phyloP scores from a whole-genome alignment of 2,329 filamentous ascomycete species.

The Fusarium abutilonis region DNA sequence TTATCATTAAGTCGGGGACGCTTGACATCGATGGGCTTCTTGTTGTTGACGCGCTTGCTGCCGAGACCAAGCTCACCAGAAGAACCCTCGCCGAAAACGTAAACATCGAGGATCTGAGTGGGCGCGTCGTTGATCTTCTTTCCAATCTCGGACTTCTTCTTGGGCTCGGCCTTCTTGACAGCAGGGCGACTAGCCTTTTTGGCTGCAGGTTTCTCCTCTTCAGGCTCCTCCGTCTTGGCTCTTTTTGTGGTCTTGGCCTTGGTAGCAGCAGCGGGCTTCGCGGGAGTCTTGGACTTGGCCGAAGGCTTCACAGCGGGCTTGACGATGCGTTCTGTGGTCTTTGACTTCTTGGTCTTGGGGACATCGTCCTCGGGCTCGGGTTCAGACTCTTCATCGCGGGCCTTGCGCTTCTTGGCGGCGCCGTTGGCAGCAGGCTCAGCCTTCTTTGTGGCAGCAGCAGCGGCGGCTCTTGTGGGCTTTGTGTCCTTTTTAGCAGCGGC shows the following conservation, averaged over 20 bases:
- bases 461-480: slow-evolving; percentile 37
- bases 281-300: slow-evolving; percentile 37
- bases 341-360: slow-evolving; percentile 45
- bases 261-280: slow-evolving; percentile 44
- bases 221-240: slow-evolving; percentile 57
- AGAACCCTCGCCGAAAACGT: slow-evolving; percentile 81
- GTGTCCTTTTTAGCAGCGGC: slow-evolving; percentile 40
- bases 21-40: slow-evolving; percentile 77
- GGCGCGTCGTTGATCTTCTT: slow-evolving; percentile 76
- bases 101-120: slow-evolving; percentile 73
- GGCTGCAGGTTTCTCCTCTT: slow-evolving; percentile 49
- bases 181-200: slow-evolving; percentile 33
- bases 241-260: slow-evolving; percentile 39
- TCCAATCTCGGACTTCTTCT: slow-evolving; percentile 64
- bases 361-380: slow-evolving; percentile 45
- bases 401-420: slow-evolving; percentile 46
- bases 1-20: slow-evolving; percentile 84
- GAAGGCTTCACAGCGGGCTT: slow-evolving; percentile 46
- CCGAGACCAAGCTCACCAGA: slow-evolving; percentile 87
- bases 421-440: slow-evolving; percentile 38
- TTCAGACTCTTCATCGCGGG: slow-evolving; percentile 40
- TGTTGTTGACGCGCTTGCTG: slow-evolving; percentile 68
- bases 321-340: slow-evolving; percentile 40
- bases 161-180: slow-evolving; percentile 32
- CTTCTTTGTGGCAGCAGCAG: slow-evolving; percentile 32